phyloP scores from a whole-genome alignment of 202 grass and related monocot species.

The Carex sylvatica region DNA sequence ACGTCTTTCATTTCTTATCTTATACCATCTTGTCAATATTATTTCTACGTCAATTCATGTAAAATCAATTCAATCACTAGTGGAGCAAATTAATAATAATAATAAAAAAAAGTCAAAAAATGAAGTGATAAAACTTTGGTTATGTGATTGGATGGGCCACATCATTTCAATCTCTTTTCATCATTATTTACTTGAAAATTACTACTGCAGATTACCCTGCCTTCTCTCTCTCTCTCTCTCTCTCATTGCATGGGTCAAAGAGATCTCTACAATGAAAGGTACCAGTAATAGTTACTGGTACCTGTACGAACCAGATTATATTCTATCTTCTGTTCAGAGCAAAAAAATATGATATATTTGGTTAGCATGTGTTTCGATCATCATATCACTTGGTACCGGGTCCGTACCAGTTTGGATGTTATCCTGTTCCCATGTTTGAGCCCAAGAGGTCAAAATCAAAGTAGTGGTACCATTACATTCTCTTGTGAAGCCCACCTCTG shows the following conservation, averaged over 20 bases:
- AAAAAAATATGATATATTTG: neutral
- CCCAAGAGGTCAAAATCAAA: neutral
- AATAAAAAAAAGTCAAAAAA: neutral
- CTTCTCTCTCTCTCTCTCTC: neutral
- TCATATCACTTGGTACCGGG: neutral
- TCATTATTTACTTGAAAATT: constrained; percentile 7
- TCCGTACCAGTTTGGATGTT: constrained; percentile 14
- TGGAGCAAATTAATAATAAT: neutral
- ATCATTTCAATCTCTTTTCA: constrained; percentile 10
- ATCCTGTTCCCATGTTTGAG: constrained; percentile 3
- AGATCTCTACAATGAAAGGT: neutral
- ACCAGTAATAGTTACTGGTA: constrained; percentile 6
- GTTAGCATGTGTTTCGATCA: neutral
- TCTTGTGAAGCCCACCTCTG: constrained; percentile 8
- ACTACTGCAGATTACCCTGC: neutral
- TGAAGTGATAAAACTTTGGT: neutral
- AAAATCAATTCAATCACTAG: constrained; percentile 5
- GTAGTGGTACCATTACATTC: neutral
- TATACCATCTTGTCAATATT: neutral
- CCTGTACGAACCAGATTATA: neutral
- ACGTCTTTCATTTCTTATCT: neutral
- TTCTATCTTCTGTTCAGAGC: neutral
- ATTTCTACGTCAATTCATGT: neutral
- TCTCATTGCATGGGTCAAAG: neutral
- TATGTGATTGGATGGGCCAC: neutral